Conservation (phyloP, 345 rosid species). For the Eucalyptus rudis region DNA sequence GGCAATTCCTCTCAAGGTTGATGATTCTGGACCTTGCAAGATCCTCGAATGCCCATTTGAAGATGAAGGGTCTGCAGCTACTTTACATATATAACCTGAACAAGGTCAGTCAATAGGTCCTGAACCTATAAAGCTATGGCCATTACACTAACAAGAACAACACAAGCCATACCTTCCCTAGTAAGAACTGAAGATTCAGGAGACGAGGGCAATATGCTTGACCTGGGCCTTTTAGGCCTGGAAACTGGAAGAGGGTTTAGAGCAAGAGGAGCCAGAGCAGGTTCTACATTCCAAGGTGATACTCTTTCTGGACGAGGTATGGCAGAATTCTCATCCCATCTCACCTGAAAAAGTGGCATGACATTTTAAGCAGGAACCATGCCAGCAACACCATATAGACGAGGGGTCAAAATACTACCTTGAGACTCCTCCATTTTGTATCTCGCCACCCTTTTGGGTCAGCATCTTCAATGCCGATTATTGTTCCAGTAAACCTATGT, state of each 20-base stretch:
- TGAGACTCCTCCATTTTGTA: conserved; percentile 79
- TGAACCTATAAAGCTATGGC: not conserved
- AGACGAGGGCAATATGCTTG: conserved; percentile 40
- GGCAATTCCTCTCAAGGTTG: conserved; percentile 58
- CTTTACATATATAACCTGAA: conserved; percentile 28
- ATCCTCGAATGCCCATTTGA: conserved; percentile 50
- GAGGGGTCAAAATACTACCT: conserved; percentile 19
- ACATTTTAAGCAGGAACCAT: not conserved
- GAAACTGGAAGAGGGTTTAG: conserved; percentile 47
- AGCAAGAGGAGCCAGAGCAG: conserved; percentile 70
- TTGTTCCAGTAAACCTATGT: conserved; percentile 66
- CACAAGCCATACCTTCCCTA: conserved; percentile 43
- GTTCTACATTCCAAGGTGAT: conserved; percentile 86
- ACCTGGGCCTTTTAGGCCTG: conserved; percentile 50
- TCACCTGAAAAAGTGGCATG: conserved; percentile 29
- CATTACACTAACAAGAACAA: not conserved
- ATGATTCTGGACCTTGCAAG: conserved; percentile 72
- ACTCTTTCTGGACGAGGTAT: conserved; percentile 79
- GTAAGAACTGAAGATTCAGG: conserved; percentile 40
- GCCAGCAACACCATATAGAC: not conserved
- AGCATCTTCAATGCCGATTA: conserved; percentile 60
- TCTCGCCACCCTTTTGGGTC: conserved; percentile 48
- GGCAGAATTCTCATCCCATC: conserved; percentile 73
- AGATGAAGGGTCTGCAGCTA: conserved; percentile 40
- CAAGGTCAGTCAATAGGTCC: not conserved